Base-by-base conservation (phyloP, 305 asterid genomes). In the Andrographis paniculata region DNA sequence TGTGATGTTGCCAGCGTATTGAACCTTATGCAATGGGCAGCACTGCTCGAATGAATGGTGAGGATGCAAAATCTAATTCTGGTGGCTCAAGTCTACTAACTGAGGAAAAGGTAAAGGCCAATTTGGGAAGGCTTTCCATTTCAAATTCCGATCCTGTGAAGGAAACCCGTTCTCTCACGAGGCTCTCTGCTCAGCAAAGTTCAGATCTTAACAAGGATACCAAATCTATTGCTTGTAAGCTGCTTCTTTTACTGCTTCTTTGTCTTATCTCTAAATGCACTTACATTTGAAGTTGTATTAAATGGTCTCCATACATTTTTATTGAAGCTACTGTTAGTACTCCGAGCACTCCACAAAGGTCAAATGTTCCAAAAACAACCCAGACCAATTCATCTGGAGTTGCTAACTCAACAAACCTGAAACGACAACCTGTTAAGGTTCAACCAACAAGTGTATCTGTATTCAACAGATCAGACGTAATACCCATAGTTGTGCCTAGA, bases 11-110 rank as follows among this genome's bases (percentile, higher is more conserved):
- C 63, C 85, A 92, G 99, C 89, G 95, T 45, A 73, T 76, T 59
- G 99, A 87, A 71, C 99, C 96, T 50, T 79, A 83, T 74, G 84
- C 92, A 53, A 63, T 64, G 70, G 78, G 92, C 23, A 72, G 58
- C 50, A 59, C 82, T 57, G 56, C 78, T 67, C 76, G 70, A 42
- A 56, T 64, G 58, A 83, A 74, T 75, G 84, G 75, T 41, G 85
- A 75, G 56, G 95, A 84, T 33, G 14, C 70, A 50, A 92, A 81
- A 71, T 59, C 84, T 20, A 80, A 49, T 67, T 70, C 93, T 31
- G 68, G 84, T 56, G 75, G 93, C 64, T 68, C 84, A 59, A 58
- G 89, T 43, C 68, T 64, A 37, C 58, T 65, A 45, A 59, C 62
- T 44, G 99, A 81, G 62, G 88, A 84, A 56, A 67, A 69, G 40